Percentiles rank a stretch among this genome's conserved stretches.
phyloP scores from a whole-genome alignment of 2,329 filamentous ascomycete genomes.

The Talaromyces sp. region DNA sequence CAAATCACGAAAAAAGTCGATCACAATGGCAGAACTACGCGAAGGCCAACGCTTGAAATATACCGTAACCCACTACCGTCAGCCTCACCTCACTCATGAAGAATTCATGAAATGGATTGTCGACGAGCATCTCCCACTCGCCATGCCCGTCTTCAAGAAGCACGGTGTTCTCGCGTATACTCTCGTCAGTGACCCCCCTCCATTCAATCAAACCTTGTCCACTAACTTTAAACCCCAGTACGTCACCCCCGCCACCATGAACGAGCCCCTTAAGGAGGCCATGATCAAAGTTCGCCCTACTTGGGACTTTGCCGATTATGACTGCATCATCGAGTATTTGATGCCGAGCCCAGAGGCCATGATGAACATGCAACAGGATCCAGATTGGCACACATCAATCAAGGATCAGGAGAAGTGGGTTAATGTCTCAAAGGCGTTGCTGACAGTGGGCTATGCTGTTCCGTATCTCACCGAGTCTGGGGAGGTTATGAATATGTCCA shows the following conservation, averaged over 20 bases:
- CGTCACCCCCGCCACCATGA: conserved; percentile 2
- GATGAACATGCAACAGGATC: conserved; percentile 25
- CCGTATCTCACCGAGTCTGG: conserved; percentile 26
- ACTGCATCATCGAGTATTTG: conserved; percentile 31
- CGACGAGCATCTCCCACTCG: conserved; percentile 28
- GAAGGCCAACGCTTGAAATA: conserved; percentile 24
- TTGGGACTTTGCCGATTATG: conserved; percentile 25
- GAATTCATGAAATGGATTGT: conserved; percentile 32
- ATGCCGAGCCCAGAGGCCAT: conserved; percentile 22
- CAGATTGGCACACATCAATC: conserved; percentile 24
- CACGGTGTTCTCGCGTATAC: conserved; percentile 25
- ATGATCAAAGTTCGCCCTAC: conserved; percentile 18
- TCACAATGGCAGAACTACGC: conserved; percentile 15
- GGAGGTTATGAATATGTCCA: conserved; percentile 24
- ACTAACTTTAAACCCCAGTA: neutral
- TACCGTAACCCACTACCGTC: conserved; percentile 30
- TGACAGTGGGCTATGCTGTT: conserved; percentile 25
- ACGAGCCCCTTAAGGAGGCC: conserved; percentile 10
- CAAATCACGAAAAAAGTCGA: neutral
- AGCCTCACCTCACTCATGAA: conserved; percentile 29
- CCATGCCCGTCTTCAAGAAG: conserved; percentile 29
- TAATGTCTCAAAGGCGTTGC: conserved; percentile 25
- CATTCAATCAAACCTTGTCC: neutral
- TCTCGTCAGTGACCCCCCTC: conserved; percentile 22
- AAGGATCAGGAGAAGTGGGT: conserved; percentile 31